Evolutionary conservation across 805 yeast species (phyloP), one percentile per base, ranked within the genome.

Genomic region (Candida quercuum): DNA sequence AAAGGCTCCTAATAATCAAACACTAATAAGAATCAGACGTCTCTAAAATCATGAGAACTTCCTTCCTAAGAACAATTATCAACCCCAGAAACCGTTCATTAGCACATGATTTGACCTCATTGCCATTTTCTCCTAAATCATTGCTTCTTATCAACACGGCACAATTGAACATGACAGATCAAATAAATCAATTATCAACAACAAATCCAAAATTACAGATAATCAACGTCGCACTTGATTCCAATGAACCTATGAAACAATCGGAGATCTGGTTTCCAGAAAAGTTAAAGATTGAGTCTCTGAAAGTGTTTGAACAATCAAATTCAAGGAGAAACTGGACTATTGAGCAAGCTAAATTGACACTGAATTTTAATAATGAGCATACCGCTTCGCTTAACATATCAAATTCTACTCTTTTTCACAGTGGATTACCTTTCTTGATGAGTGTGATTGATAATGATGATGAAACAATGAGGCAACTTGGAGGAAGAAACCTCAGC

Each of bases 111-210:
- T 12, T 24, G 13, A 24, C 14, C 14, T 12, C 16, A 6, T 18
- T 15, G 12, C 5, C 16, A 5, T 11, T 27, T 18, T 14, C n/a
- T 14, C 29, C 29, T 14, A 10, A 10, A 5, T n/a, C 29, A 4
- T 15, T 27, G 17, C 18, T 27, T 7, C 18, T 27, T 6, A 8
- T 30, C 10, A 20, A 19, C 25, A 19, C 24, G 6, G 28, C 23
- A 15, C 34, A 22, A 16, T 5, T 20, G 12, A 43, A 14, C 27
- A 45, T n/a, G 32, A 35, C 31, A 36, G 19, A n/a, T 14, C 27
- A 30, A 11, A 17, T n/a, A 9, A 11, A 13, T 19, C 28, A 37
- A 20, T 24, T 32, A 37, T 15, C 19, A 13, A n/a, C 21, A 15
- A 11, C 33, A 4, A 20, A 20, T 6, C 33, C 33, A 10, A 7